Conservation (phyloP, 192 early-diverging fungal genomes). For the Rhizoclosmatium globosum region DNA sequence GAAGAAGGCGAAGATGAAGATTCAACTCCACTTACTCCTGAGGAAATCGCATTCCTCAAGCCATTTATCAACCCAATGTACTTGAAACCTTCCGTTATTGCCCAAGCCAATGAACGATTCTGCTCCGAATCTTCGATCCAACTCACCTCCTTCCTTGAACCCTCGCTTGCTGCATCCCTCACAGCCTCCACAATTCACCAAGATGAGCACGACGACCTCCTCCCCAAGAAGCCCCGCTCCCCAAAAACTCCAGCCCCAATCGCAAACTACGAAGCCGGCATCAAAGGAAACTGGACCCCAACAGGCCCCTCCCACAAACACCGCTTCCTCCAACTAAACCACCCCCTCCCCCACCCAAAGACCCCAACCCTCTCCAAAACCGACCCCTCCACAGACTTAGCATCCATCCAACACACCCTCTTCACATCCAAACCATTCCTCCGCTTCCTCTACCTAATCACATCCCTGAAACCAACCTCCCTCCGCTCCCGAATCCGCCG, state of each 20-base stretch:
- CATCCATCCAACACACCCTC: slow-evolving; percentile 49
- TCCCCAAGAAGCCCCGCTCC: not conserved
- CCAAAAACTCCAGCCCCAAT: slow-evolving; percentile 21
- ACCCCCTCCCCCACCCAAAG: not conserved
- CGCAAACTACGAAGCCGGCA: slow-evolving; percentile 67
- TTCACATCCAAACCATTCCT: slow-evolving; percentile 67
- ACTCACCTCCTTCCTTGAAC: slow-evolving; percentile 68
- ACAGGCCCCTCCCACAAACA: slow-evolving; percentile 71
- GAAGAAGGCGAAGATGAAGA: slow-evolving; percentile 35
- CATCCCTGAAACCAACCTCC: slow-evolving; percentile 52
- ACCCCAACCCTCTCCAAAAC: slow-evolving; percentile 5
- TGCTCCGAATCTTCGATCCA: slow-evolving; percentile 74
- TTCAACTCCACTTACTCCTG: slow-evolving; percentile 43
- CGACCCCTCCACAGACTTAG: slow-evolving; percentile 45
- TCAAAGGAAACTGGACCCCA: slow-evolving; percentile 61
- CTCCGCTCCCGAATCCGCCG: slow-evolving; percentile 68
- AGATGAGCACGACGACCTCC: slow-evolving; percentile 62
- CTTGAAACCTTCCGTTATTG: slow-evolving; percentile 56
- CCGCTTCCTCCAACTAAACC: slow-evolving; percentile 67
- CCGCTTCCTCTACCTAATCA: slow-evolving; percentile 65
- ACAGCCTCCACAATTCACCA: slow-evolving; percentile 35
- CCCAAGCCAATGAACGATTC: slow-evolving; percentile 68
- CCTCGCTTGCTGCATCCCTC: slow-evolving; percentile 49
- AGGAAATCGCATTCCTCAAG: slow-evolving; percentile 56
- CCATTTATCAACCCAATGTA: slow-evolving; percentile 74